Evolutionary conservation across 805 yeast species (phyloP).

Genomic region (Nakazawaea holstii): DNA sequence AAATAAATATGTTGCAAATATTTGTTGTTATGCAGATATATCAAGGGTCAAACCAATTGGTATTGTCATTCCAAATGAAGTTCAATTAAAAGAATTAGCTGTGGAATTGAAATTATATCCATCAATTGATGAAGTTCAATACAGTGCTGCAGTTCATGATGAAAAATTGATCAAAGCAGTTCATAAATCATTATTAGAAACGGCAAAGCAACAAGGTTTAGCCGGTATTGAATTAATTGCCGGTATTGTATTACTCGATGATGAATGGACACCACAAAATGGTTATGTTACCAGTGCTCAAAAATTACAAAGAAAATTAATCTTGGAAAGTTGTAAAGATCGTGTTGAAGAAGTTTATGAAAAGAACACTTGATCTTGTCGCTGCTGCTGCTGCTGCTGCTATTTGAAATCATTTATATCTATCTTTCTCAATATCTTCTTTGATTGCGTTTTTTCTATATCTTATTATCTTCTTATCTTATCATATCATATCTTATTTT

Average conservation of each 20-base stretch:
- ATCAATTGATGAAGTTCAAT: conserved; percentile 32
- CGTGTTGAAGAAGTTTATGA: conserved; percentile 64
- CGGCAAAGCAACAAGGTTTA: conserved; percentile 80
- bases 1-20: conserved; percentile 65
- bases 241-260: conserved; percentile 74
- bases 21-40: conserved; percentile 92
- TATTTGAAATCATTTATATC: neutral
- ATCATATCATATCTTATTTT: no score
- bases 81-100: conserved; percentile 55
- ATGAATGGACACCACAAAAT: conserved; percentile 97
- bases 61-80: conserved; percentile 77
- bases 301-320: conserved; percentile 90
- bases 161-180: conserved; percentile 50
- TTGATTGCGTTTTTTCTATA: no score
- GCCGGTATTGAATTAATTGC: conserved; percentile 79
- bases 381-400: neutral
- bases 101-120: conserved; percentile 48
- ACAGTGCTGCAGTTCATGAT: conserved; percentile 49
- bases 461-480: no score
- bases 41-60: conserved; percentile 88
- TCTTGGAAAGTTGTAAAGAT: conserved; percentile 60
- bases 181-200: conserved; percentile 52
- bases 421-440: neutral
- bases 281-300: conserved; percentile 95
- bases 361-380: conserved; percentile 11